phyloP scores from a whole-genome alignment of 305 asterid genomes.

The Fraxinus platypoda region DNA sequence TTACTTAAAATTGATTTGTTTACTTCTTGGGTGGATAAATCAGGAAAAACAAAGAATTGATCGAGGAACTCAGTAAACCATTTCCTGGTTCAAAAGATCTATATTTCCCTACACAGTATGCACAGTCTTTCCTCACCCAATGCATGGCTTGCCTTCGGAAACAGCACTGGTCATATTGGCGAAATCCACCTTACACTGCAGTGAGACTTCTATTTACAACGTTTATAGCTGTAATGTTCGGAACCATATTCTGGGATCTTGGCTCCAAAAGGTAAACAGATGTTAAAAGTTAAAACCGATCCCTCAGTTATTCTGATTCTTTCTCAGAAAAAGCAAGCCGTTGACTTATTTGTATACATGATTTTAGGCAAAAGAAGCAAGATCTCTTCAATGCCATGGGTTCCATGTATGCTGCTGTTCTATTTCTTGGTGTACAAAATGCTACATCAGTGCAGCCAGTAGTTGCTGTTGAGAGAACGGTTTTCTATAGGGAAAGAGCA shows the following conservation, averaged over 20 bases:
- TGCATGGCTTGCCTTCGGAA: constrained; percentile 84
- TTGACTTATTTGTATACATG: constrained; percentile 1
- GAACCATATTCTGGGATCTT: constrained; percentile 83
- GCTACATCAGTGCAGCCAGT: constrained; percentile 79
- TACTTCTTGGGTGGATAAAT: constrained; percentile 19
- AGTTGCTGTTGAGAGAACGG: constrained; percentile 78
- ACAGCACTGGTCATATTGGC: constrained; percentile 81
- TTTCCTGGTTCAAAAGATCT: constrained; percentile 60
- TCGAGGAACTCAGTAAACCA: constrained; percentile 59
- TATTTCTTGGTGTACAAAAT: constrained; percentile 73
- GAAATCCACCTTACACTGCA: constrained; percentile 80
- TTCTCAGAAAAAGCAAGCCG: neutral
- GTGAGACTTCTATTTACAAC: constrained; percentile 67
- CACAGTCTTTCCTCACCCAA: constrained; percentile 68
- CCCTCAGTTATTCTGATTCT: neutral
- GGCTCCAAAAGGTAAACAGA: constrained; percentile 63
- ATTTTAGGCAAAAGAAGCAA: constrained; percentile 51
- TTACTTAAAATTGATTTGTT: neutral
- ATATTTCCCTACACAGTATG: constrained; percentile 51
- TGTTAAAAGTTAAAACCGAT: neutral
- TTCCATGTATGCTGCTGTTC: constrained; percentile 74
- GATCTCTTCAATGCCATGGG: constrained; percentile 87
- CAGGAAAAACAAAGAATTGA: constrained; percentile 77
- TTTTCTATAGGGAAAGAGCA: constrained; percentile 80
- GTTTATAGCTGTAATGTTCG: constrained; percentile 68